Percentiles rank a stretch among this genome's conserved stretches.
These are phyloP conservation scores for Ceratocystis cacaofunesta DNA, from an alignment of 2,329 filamentous ascomycete species.

Conservation along the genomic window DNA sequence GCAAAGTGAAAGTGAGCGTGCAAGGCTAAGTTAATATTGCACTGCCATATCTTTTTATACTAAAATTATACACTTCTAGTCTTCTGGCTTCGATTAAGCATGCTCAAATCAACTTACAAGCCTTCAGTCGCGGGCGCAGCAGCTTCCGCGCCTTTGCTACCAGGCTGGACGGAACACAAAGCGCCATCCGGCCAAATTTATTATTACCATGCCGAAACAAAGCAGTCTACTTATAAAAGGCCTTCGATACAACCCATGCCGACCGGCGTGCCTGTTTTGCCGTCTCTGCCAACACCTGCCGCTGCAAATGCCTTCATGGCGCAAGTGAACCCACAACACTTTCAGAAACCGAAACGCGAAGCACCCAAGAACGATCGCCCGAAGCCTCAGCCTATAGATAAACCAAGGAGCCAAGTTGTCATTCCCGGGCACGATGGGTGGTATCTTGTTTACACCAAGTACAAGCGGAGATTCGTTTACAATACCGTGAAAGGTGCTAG, in stretches of 20 bases:
- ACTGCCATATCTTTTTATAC: not conserved
- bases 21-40: not conserved
- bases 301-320: conserved; percentile 48
- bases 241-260: conserved; percentile 33
- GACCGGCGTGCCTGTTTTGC: not conserved
- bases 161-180: conserved; percentile 87
- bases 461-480: conserved; percentile 78
- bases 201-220: conserved; percentile 71
- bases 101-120: conserved; percentile 68
- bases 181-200: conserved; percentile 77
- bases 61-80: not conserved
- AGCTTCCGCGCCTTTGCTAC: conserved; percentile 43
- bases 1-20: no score
- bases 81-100: conserved; percentile 22
- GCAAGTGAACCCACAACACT: conserved; percentile 31
- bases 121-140: conserved; percentile 31
- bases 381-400: conserved; percentile 56
- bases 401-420: conserved; percentile 60
- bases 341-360: conserved; percentile 26
- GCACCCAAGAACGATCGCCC: conserved; percentile 36
- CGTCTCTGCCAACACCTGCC: conserved; percentile 35
- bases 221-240: conserved; percentile 74
- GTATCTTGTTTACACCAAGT: conserved; percentile 85
- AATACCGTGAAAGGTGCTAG: conserved; percentile 76
- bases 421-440: conserved; percentile 78